Evolutionary conservation across 768 basidiomycete species (phyloP), one percentile per base, ranked within the genome.

Genomic region (Boletellus sp.): DNA sequence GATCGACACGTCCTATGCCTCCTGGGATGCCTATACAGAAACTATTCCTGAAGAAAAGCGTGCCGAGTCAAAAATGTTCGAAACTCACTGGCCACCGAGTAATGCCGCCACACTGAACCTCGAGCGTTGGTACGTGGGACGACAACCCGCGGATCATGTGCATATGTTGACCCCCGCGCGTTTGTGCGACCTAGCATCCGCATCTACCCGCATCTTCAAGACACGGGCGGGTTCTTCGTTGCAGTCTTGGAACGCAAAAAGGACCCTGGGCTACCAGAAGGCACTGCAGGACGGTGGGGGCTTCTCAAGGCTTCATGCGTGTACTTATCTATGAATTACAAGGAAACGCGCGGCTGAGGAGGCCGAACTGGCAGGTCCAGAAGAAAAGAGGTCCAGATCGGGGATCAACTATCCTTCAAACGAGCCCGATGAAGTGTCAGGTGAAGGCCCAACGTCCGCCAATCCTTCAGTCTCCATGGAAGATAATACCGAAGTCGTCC

Each of bases 201-300:
- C 34, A 81, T 98, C 54, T 90, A 95, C 63, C 94, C 96, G 2
- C 94, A 98, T 65, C 72, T 96, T 9, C 96, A 98, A 68, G 90
- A 99, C 62, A 91, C 94, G 0, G 96, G 96, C 3, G 96, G 94
- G 0, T 99, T 99, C 71, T 99, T 96, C 63, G 84, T 99, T n/a
- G 93, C 93, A 11, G 87, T 96, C 0, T 67, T 97, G 32, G 78
- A 87, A 62, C 80, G 76, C 61, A 79, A 71, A 46, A 51, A 56
- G 15, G 51, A 23, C 10, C 42, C 51, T 28, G 49, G 55, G 2
- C 24, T 36, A 6, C 24, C 42, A 3, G 32, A 43, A n/a, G 50
- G 35, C 23, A 54, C 20, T 22, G 53, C 58, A 4, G 41, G 47
- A 40, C 45, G 50, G 66, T 67, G 46, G 47, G 46, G 3, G 16